A percentile compares a stretch with the other conserved stretches of the same genome.
Conservation (phyloP, 2,329 filamentous ascomycete species). For the Fusarium sp. region DNA sequence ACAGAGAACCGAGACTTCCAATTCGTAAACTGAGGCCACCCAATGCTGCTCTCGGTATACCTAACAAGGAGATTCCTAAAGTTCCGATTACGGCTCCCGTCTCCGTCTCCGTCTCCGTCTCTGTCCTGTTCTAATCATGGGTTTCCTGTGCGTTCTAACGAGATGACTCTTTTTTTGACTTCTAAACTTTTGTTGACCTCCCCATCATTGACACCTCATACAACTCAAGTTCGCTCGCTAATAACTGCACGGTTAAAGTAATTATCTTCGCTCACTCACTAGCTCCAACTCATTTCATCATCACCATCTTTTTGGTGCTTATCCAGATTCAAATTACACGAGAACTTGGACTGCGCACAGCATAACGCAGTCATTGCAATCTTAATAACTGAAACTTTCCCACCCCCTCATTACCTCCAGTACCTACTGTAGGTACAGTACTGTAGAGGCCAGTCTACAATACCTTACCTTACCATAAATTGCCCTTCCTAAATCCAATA, state of each 20-base stretch:
- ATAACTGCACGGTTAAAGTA: conserved; percentile 28
- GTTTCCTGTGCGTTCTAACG: not conserved
- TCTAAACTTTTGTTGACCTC: conserved; percentile 4
- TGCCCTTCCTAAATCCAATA: conserved; percentile 9
- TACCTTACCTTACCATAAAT: not conserved
- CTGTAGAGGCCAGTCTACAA: too few relatives aligned
- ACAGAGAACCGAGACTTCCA: conserved; percentile 25
- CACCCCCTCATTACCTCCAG: conserved; percentile 1
- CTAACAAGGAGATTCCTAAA: conserved; percentile 25
- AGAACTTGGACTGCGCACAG: not conserved
- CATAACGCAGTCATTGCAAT: not conserved
- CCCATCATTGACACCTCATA: not conserved
- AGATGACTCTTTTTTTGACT: conserved; percentile 18
- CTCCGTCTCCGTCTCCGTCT: conserved; percentile 2
- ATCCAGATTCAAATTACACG: not conserved
- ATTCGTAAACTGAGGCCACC: conserved; percentile 4
- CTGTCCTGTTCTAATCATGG: not conserved
- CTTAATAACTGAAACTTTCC: conserved; percentile 11
- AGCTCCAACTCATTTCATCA: conserved; percentile 31
- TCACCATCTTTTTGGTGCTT: conserved; percentile 1
- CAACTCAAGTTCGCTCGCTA: conserved; percentile 20
- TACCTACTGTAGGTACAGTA: too few relatives aligned
- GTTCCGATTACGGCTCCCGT: conserved; percentile 33
- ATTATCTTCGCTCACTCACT: conserved; percentile 34
- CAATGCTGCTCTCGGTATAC: conserved; percentile 19